Conservation (phyloP, 179 eudicot species). For the Gypsophila paniculata region DNA sequence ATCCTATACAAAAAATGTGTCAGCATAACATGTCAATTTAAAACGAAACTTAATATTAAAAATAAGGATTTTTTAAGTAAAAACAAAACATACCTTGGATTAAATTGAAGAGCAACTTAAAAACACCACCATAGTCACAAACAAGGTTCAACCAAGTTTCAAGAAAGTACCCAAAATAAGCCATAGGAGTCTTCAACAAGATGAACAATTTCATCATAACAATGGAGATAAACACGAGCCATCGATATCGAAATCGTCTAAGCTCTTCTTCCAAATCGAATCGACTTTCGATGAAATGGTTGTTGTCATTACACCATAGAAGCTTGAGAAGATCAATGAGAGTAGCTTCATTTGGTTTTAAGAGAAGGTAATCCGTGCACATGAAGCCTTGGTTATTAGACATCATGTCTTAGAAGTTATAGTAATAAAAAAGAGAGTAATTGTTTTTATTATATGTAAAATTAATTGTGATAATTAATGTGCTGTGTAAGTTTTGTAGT, state of each 20-base stretch:
- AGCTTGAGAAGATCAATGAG: slow-evolving; percentile 36
- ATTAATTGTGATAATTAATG: slow-evolving; percentile 5
- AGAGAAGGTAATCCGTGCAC: slow-evolving; percentile 34
- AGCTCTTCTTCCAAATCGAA: slow-evolving; percentile 21
- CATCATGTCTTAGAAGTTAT: slow-evolving; percentile 30
- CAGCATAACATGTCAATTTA: neutral
- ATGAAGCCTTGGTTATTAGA: slow-evolving; percentile 20
- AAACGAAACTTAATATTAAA: no score
- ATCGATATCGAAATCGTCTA: slow-evolving; percentile 31
- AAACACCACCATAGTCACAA: slow-evolving; percentile 41
- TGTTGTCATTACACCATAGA: slow-evolving; percentile 22
- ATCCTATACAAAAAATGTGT: no score
- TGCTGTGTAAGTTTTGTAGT: neutral
- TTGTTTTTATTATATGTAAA: neutral
- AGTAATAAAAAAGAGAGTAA: neutral
- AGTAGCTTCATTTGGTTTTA: slow-evolving; percentile 42
- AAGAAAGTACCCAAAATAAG: slow-evolving; percentile 27
- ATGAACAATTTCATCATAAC: slow-evolving; percentile 36
- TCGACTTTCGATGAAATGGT: slow-evolving; percentile 27
- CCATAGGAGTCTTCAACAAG: slow-evolving; percentile 35
- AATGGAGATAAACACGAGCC: slow-evolving; percentile 52
- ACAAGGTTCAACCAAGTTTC: slow-evolving; percentile 40
- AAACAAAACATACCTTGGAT: slow-evolving; percentile 32
- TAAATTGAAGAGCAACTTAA: slow-evolving; percentile 26
- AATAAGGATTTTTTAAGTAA: neutral